Evolutionary conservation across 305 asterid genomes (phyloP), one percentile per base, ranked within the genome.

Genomic region (Plantago rigida): DNA sequence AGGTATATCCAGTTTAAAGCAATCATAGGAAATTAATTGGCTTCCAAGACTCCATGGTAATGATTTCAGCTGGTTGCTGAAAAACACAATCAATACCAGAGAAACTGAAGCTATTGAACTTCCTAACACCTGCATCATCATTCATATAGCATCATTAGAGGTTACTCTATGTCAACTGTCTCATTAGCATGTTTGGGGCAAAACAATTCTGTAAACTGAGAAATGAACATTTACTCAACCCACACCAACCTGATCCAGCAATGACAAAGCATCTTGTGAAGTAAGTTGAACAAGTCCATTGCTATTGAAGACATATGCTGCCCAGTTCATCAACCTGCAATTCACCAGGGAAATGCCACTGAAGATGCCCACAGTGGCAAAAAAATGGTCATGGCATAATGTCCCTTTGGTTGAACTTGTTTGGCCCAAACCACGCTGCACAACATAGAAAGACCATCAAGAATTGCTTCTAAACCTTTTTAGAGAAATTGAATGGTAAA

Each of bases 281-380:
- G 90, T 86, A 61, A 87, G 86, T 19, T 84, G 70, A 72, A 74
- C 45, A 67, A 81, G 84, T 67, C 94, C 98, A 66, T 81, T 75
- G 60, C 78, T 75, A 56, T 78, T 76, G 81, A 84, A 89, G 66
- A 76, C 79, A 29, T 73, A 82, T 3, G 96, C 95, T 44, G 97
- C 87, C 71, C 77, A 72, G 72, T 80, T 86, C 84, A 85, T 73
- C 12, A 85, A 71, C 76, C 75, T 68, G 65, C 77, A 86, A 67
- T 92, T 85, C 62, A 82, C 87, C 71, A 87, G 71, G 79, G 79
- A 92, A 77, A 89, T 79, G 71, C 83, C 94, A 72, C 99, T 85
- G 75, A 87, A 92, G 74, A 83, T 49, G 78, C 91, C 71, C 39
- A 81, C 13, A 71, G 73, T 85, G 78, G 97, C 95, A 68, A 83